Percentiles rank a stretch among this genome's conserved stretches.
These are phyloP conservation scores for Ulota crispa DNA, from an alignment of 225 moss, liverwort and hornwort species.

Conservation along the genomic window DNA sequence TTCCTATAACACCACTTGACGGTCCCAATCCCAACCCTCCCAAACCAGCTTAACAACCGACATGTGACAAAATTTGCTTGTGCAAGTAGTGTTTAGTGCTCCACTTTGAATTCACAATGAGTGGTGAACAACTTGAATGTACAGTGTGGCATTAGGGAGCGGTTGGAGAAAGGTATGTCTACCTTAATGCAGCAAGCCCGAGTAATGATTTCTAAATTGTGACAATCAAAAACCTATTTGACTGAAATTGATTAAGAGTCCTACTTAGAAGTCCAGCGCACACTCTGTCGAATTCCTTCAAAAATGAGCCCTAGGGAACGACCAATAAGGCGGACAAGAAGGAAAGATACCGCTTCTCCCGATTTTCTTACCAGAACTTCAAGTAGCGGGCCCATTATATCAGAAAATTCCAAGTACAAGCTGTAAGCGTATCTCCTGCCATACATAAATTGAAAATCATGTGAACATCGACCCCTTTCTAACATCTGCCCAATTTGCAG, in stretches of 20 bases:
- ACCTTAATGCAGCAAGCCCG: conserved; percentile 19
- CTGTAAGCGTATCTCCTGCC: conserved; percentile 95
- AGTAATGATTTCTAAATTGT: neutral
- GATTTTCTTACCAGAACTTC: conserved; percentile 56
- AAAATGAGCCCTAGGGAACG: conserved; percentile 87
- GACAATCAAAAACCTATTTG: neutral
- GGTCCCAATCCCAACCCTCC: no score
- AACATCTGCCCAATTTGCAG: neutral
- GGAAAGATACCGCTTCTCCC: conserved; percentile 76
- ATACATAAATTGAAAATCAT: conserved; percentile 19
- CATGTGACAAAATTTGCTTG: no score
- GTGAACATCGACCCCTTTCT: neutral
- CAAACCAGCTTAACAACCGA: no score
- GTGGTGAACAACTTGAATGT: no score
- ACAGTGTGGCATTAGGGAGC: no score
- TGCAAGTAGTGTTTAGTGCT: no score
- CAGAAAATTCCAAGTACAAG: conserved; percentile 93
- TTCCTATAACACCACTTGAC: no score
- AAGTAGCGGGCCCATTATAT: conserved; percentile 77
- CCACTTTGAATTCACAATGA: no score
- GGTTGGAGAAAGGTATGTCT: no score
- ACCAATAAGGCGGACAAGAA: conserved; percentile 84
- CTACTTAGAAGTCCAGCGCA: conserved; percentile 75
- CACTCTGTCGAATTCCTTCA: conserved; percentile 89
- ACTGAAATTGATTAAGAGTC: neutral